Evolutionary conservation across 768 basidiomycete genomes (phyloP).

Genomic region (Auriscalpium microsporum): DNA sequence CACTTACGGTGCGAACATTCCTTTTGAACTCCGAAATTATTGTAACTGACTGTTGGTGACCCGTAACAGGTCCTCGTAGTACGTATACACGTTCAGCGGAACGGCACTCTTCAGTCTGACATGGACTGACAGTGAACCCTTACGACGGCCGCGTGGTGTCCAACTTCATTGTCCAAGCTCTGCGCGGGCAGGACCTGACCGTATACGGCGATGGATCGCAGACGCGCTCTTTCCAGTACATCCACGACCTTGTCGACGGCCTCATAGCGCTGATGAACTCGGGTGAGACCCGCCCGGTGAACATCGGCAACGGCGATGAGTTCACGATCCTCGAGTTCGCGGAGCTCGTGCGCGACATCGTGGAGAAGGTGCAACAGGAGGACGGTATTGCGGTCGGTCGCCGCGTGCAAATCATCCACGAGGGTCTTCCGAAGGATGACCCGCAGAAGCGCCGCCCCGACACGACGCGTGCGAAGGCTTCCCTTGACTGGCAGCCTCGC

Average conservation of each 20-base stretch:
- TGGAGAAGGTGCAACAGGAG: constrained; percentile 85
- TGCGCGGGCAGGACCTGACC: constrained; percentile 94
- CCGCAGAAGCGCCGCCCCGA: constrained; percentile 93
- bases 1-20: constrained; percentile 59
- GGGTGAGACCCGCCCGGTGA: constrained; percentile 85
- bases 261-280: constrained; percentile 94
- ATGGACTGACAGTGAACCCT: constrained; percentile 67
- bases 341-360: constrained; percentile 82
- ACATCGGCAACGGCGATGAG: constrained; percentile 94
- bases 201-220: constrained; percentile 92
- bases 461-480: constrained; percentile 80
- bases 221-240: constrained; percentile 95
- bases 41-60: background rate
- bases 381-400: constrained; percentile 49
- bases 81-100: constrained; percentile 20
- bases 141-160: constrained; percentile 96
- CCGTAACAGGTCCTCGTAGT: constrained; percentile 53
- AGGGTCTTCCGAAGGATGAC: constrained; percentile 84
- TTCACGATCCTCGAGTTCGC: constrained; percentile 95
- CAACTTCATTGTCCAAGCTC: constrained; percentile 97
- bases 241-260: constrained; percentile 95
- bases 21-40: background rate
- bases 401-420: constrained; percentile 63
- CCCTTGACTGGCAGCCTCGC: constrained; percentile 82
- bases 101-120: constrained; percentile 3